These are phyloP conservation scores for Alternaria incomplexa DNA, from an alignment of 2,329 filamentous ascomycete species.

Conservation along the genomic window DNA sequence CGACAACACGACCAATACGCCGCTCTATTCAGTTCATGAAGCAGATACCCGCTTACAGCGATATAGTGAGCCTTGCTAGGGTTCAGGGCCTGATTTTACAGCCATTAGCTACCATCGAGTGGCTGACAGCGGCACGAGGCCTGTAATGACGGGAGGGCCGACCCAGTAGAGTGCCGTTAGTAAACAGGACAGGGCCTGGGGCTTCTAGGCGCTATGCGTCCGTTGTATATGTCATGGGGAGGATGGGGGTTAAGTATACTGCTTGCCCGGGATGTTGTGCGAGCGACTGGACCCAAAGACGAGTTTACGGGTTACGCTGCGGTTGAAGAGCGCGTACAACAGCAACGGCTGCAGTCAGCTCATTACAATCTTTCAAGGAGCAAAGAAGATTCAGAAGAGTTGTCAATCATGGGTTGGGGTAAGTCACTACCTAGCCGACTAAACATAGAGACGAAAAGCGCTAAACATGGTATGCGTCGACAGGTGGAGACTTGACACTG, in stretches of 20 bases:
- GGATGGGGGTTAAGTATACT: constrained; percentile 13
- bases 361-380: neutral
- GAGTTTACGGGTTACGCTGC: constrained; percentile 1
- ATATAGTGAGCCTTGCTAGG: neutral
- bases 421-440: neutral
- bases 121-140: constrained; percentile 13
- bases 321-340: neutral
- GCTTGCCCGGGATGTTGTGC: neutral
- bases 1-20: constrained; percentile 3
- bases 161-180: constrained; percentile 5
- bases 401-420: constrained; percentile 37
- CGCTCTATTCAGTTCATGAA: neutral
- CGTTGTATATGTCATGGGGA: neutral
- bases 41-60: neutral
- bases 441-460: neutral
- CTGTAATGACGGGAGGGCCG: constrained; percentile 9
- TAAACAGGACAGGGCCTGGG: constrained; percentile 2
- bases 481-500: constrained; percentile 46
- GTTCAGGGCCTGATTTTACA: neutral
- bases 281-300: neutral
- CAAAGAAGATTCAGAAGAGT: neutral
- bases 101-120: constrained; percentile 1
- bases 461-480: neutral
- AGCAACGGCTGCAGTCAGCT: constrained; percentile 1
- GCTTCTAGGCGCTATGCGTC: constrained; percentile 7